These are phyloP conservation scores for Cryoendolithus antarcticus DNA, from an alignment of 2,329 filamentous ascomycete species.

Conservation along the genomic window DNA sequence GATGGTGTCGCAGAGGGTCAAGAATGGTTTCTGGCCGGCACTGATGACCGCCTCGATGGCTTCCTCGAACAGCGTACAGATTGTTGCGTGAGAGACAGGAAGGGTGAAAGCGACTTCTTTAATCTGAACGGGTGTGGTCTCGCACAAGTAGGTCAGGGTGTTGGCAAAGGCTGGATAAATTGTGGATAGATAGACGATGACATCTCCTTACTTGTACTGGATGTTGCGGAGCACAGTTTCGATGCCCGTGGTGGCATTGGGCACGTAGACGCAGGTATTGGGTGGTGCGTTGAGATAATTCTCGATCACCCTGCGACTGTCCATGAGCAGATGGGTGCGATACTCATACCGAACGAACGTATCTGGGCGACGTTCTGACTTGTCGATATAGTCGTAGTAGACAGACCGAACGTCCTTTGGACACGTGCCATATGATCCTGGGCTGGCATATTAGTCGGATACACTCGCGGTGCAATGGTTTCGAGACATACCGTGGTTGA, in stretches of 20 bases:
- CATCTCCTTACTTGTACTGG: slow-evolving; percentile 53
- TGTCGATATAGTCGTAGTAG: too few species aligned
- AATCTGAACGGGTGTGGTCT: slow-evolving; percentile 40
- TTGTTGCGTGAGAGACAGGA: slow-evolving; percentile 54
- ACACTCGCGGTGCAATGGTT: too few species aligned
- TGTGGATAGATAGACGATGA: slow-evolving; percentile 62
- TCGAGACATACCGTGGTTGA: too few species aligned
- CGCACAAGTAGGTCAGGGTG: slow-evolving; percentile 55
- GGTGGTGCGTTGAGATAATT: slow-evolving; percentile 49
- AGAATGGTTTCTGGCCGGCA: slow-evolving; percentile 47
- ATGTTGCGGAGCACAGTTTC: slow-evolving; percentile 67
- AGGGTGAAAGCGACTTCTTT: slow-evolving; percentile 50
- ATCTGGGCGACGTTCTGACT: too few species aligned
- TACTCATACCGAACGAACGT: too few species aligned
- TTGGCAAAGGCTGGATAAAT: slow-evolving; percentile 65
- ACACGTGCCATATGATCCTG: too few species aligned
- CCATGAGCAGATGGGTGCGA: too few species aligned
- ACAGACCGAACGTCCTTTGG: too few species aligned
- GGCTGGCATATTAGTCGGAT: too few species aligned
- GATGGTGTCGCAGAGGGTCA: slow-evolving; percentile 66
- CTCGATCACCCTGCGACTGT: slow-evolving; percentile 31
- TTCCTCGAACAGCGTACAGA: slow-evolving; percentile 47
- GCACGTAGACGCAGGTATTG: slow-evolving; percentile 58
- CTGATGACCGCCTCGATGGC: slow-evolving; percentile 40
- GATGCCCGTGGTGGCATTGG: slow-evolving; percentile 63